Evolutionary conservation across 1,284 basidiomycete genomes (phyloP).

Genomic region (Apiotrichum montevideense): DNA sequence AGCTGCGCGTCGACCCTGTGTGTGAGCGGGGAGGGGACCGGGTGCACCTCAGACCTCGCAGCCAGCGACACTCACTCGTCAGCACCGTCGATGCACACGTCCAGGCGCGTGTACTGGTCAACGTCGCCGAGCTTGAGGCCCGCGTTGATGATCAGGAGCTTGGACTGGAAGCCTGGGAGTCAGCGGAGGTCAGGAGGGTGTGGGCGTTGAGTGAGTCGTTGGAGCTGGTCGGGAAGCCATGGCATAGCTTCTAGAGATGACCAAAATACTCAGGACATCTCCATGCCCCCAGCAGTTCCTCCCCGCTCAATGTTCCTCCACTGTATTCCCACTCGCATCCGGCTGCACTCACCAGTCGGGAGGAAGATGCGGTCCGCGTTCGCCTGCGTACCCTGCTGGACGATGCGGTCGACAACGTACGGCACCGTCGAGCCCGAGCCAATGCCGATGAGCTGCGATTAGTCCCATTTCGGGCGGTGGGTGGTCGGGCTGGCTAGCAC

Average conservation of each 20-base stretch:
- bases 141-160: conserved; percentile 82
- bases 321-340: too few relatives aligned
- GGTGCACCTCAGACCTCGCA: too few relatives aligned
- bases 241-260: too few relatives aligned
- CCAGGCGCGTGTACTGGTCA: conserved; percentile 80
- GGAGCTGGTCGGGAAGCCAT: too few relatives aligned
- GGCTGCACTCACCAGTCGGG: conserved; percentile 61
- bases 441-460: conserved; percentile 71
- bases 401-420: conserved; percentile 54
- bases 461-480: not conserved
- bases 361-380: conserved; percentile 82
- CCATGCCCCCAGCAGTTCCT: not conserved
- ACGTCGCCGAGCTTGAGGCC: conserved; percentile 83
- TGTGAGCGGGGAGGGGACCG: not conserved
- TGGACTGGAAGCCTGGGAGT: conserved; percentile 83
- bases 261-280: too few relatives aligned
- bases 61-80: conserved; percentile 93
- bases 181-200: not conserved
- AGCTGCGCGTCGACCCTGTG: conserved; percentile 74
- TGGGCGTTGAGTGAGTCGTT: too few relatives aligned
- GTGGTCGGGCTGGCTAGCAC: too few relatives aligned
- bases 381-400: conserved; percentile 68
- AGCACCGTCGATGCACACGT: conserved; percentile 95
- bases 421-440: conserved; percentile 87
- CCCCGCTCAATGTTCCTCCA: not conserved